A percentile compares a stretch with the other conserved stretches of the same genome.
phyloP scores from a whole-genome alignment of 148 eudicot genomes.

The Hydrangea macrophylla region DNA sequence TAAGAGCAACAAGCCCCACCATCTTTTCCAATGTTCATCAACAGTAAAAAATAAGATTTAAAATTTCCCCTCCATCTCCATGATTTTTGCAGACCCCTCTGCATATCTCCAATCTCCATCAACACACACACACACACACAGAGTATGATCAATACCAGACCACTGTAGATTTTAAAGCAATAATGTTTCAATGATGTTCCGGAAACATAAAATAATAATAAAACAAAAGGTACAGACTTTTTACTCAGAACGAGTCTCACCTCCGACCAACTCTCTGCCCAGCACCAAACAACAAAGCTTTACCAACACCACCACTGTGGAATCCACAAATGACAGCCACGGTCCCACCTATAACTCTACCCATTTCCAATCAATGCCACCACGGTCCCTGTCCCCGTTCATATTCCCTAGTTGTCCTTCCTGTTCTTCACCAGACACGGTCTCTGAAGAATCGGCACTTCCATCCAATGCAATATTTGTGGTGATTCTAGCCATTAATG shows the following conservation, averaged over 20 bases:
- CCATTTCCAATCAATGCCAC: slow-evolving; percentile 82
- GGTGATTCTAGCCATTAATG: slow-evolving; percentile 64
- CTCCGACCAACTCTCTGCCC: slow-evolving; percentile 52
- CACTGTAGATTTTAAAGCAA: too few relatives aligned
- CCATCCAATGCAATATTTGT: slow-evolving; percentile 50
- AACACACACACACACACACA: too few relatives aligned
- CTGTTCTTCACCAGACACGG: slow-evolving; percentile 36
- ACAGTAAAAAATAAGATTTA: too few relatives aligned
- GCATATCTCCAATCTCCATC: too few relatives aligned
- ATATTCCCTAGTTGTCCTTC: neutral
- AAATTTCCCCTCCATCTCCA: too few relatives aligned
- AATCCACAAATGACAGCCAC: slow-evolving; percentile 81
- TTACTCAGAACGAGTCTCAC: slow-evolving; percentile 15
- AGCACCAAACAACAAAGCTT: slow-evolving; percentile 68
- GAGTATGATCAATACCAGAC: too few relatives aligned
- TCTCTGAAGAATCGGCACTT: slow-evolving; percentile 20
- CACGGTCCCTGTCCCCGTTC: slow-evolving; percentile 12
- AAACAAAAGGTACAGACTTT: too few relatives aligned
- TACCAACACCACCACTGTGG: slow-evolving; percentile 65
- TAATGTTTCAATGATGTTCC: too few relatives aligned
- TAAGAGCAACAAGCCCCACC: too few relatives aligned
- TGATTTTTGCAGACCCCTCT: too few relatives aligned
- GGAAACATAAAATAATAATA: too few relatives aligned
- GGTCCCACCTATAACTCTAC: slow-evolving; percentile 71
- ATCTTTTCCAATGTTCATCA: too few relatives aligned